Percentiles rank a stretch among this genome's conserved stretches.
phyloP scores from a whole-genome alignment of 345 rosid genomes.

The Ricinus communis region DNA sequence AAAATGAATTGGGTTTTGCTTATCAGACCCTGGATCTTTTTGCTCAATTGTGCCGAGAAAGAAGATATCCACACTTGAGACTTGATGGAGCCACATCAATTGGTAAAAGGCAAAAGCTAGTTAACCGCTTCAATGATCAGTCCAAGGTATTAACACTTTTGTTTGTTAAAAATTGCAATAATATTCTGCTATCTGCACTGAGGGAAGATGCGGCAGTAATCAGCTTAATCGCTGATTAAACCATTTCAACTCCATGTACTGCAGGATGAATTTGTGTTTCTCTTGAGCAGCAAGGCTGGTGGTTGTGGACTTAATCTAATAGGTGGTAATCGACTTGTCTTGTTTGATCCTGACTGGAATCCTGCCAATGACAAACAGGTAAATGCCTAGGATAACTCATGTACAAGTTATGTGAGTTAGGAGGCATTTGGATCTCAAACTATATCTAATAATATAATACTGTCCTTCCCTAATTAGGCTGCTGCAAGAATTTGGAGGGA shows the following conservation, averaged over 20 bases:
- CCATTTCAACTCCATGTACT: slow-evolving; percentile 19
- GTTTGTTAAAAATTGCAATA: not conserved
- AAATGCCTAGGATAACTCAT: slow-evolving; percentile 19
- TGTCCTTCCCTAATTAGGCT: slow-evolving; percentile 54
- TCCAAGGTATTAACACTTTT: slow-evolving; percentile 51
- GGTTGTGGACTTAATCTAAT: slow-evolving; percentile 98
- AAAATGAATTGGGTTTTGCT: slow-evolving; percentile 11
- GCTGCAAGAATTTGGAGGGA: slow-evolving; percentile 99
- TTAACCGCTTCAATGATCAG: slow-evolving; percentile 79
- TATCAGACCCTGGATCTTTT: slow-evolving; percentile 93
- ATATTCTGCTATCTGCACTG: not conserved
- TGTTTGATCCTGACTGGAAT: slow-evolving; percentile 99
- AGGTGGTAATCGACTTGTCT: slow-evolving; percentile 88
- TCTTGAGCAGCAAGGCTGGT: slow-evolving; percentile 98
- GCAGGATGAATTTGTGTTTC: slow-evolving; percentile 96
- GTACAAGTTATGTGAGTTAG: not conserved
- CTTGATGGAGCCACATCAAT: slow-evolving; percentile 96
- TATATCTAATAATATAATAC: slow-evolving; percentile 20
- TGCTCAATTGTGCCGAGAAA: slow-evolving; percentile 95
- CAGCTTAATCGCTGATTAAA: not conserved
- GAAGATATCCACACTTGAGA: slow-evolving; percentile 89
- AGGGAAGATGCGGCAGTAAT: not conserved
- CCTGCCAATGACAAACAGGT: slow-evolving; percentile 99
- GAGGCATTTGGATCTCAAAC: slow-evolving; percentile 12
- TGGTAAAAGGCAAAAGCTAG: slow-evolving; percentile 93